Base-by-base conservation (phyloP, 768 basidiomycete species). In the Macrocybe gigantea region DNA sequence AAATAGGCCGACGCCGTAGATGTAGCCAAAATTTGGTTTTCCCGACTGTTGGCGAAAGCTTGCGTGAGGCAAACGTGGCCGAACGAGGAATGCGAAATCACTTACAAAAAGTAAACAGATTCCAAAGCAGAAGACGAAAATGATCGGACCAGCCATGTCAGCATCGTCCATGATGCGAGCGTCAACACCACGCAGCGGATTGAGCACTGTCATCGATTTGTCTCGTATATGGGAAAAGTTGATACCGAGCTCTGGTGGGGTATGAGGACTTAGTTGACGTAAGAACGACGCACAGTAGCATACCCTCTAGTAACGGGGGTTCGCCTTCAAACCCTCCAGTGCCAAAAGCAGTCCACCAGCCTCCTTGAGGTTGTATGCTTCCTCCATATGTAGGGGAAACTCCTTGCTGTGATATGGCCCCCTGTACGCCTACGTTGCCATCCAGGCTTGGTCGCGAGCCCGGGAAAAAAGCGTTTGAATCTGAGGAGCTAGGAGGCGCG, bases 151-250 rank as follows among this genome's bases (percentile, higher is more conserved):
- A 7, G 95, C 93, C 31, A 99, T 77, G 68, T 99, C 96, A 14
- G 95, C 94, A 58, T 99, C 96, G 65, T 99, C 96, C 96, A 99
- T 99, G 50, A 99, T 98, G 49, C 79, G 85, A 53, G 87, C 89
- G 52, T 96, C 86, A 32, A 94, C 80, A 43, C 73, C 74, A 49
- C 80, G 77, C 14, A 98, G 70, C 3, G 96, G 96, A 60, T 99
- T 98, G 44, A 99, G 80, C 6, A 98, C 96, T 0, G 96, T 93
- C 67, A 94, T 67, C 15, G 93, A 90, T 72, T 98, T 99, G 48
- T 80, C 83, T 33, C 87, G 80, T 67, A 99, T 98, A 63, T 99
- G 96, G 33, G 83, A 81, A 56, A 98, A 96, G 70, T 99, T 98
- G 64, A 99, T 94, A 36, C 96, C 96, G 33, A 99, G 82, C 64